Evolutionary conservation across 441 rosid genomes (phyloP), one percentile per base, ranked within the genome.

Genomic region (Bruguiera hainesii): DNA sequence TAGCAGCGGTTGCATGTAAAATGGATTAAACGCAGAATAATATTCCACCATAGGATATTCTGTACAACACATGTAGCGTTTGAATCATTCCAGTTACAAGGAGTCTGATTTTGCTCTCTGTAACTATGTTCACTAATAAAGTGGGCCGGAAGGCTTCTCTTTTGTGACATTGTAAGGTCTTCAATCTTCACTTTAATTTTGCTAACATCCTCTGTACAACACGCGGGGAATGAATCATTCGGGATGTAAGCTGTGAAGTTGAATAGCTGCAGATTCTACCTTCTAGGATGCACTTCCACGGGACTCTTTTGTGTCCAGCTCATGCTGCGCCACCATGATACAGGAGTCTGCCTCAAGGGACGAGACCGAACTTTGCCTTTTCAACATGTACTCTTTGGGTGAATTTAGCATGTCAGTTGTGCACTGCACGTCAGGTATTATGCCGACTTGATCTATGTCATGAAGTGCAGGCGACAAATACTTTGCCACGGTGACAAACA

Each of bases 291-390:
- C 91, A 71, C 89, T 82, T 5, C 89, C 94, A 68, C 74, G 73
- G 25, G 86, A 78, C 29, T 76, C 83, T 74, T 80, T 90, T 73
- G 79, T 57, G 72, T 90, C 94, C 76, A 93, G 78, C 77, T 88
- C 87, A 63, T 88, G 94, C 73, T 93, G 92, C 0, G 98, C 98
- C 7, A 93, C 96, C 97, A 93, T 73, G 73, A 93, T 82, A 71
- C 97, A 93, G 5, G 92, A 84, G 79, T 93, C 97, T 7, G 92
- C 87, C 81, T 93, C 96, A 63, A 93, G 84, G 18, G 91, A 79
- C 2, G 87, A 79, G 63, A 67, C 69, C 0, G 85, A 79, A 76
- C 79, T 84, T 71, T 75, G 79, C 10, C 68, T 73, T 72, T 79
- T 87, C 70, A 72, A 29, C 62, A 79, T 21, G 7, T 76, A 71